phyloP scores from a whole-genome alignment of 116 monocot genomes.

The Iris pallida region DNA sequence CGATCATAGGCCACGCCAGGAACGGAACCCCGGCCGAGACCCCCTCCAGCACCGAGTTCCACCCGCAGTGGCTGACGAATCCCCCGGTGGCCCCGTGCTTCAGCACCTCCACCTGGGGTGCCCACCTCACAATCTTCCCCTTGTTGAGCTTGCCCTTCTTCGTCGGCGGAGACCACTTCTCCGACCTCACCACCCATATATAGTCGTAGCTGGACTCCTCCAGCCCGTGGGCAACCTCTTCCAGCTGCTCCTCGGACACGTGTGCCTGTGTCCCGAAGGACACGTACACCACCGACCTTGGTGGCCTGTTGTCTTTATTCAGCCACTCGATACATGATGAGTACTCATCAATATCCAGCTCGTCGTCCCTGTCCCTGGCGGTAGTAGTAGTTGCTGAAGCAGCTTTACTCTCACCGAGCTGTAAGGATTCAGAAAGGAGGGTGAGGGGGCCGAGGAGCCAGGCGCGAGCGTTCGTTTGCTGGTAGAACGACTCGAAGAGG shows the following conservation, averaged over 20 bases:
- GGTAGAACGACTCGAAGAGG: conserved; percentile 10
- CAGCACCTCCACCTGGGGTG: conserved; percentile 25
- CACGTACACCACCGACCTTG: conserved; percentile 27
- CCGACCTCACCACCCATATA: conserved; percentile 21
- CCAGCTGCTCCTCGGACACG: conserved; percentile 14
- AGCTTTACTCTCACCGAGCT: background rate
- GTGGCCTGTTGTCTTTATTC: conserved; percentile 2
- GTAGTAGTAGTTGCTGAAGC: background rate
- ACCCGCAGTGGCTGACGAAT: conserved; percentile 37
- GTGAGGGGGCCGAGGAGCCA: conserved; percentile 25
- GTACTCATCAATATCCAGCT: background rate
- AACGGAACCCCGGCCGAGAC: conserved; percentile 18
- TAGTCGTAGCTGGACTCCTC: conserved; percentile 1
- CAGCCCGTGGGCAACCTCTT: conserved; percentile 22
- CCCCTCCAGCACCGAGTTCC: conserved; percentile 42
- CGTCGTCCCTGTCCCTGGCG: background rate
- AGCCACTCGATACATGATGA: conserved; percentile 23
- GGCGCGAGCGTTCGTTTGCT: background rate
- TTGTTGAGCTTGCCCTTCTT: no score
- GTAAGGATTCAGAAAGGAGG: background rate
- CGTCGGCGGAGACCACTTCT: background rate
- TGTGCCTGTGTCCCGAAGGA: conserved; percentile 28
- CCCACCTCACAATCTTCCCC: conserved; percentile 23
- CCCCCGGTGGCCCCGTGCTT: conserved; percentile 19
- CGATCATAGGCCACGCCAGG: conserved; percentile 32